Evolutionary conservation across 148 eudicot genomes (phyloP).

Genomic region (Rhododendron simsii): DNA sequence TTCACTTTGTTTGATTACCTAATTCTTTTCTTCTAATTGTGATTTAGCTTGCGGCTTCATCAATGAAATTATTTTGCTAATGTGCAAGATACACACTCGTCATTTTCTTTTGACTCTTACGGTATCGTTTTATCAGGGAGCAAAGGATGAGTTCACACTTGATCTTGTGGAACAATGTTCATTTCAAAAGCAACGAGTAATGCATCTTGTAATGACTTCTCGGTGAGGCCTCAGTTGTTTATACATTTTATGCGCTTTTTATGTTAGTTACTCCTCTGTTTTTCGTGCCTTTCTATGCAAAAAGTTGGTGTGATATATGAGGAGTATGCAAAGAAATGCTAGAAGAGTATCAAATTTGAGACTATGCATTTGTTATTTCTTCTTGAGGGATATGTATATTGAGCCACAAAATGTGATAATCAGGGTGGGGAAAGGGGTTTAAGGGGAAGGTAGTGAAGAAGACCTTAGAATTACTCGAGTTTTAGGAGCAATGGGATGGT

Average conservation of each 20-base stretch:
- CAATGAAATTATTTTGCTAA: neutral
- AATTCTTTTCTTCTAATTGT: neutral
- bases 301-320: neutral
- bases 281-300: neutral
- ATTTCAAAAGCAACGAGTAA: slow-evolving; percentile 87
- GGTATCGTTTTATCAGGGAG: slow-evolving; percentile 43
- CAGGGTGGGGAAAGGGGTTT: neutral
- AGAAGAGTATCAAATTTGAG: neutral
- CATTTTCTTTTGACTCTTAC: neutral
- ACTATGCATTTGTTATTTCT: neutral
- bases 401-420: neutral
- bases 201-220: slow-evolving; percentile 90
- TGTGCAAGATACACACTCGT: neutral
- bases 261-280: neutral
- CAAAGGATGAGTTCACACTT: slow-evolving; percentile 96
- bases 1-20: neutral
- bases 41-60: neutral
- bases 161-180: slow-evolving; percentile 99
- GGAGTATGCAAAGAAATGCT: neutral
- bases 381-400: neutral
- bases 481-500: neutral
- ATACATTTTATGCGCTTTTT: neutral
- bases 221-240: slow-evolving; percentile 38
- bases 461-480: neutral
- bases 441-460: neutral